A percentile compares a stretch with the other conserved stretches of the same genome.
These are phyloP conservation scores for Thermomucor indicae-seudaticae DNA, from an alignment of 371 early-diverging fungal species.

Conservation along the genomic window DNA sequence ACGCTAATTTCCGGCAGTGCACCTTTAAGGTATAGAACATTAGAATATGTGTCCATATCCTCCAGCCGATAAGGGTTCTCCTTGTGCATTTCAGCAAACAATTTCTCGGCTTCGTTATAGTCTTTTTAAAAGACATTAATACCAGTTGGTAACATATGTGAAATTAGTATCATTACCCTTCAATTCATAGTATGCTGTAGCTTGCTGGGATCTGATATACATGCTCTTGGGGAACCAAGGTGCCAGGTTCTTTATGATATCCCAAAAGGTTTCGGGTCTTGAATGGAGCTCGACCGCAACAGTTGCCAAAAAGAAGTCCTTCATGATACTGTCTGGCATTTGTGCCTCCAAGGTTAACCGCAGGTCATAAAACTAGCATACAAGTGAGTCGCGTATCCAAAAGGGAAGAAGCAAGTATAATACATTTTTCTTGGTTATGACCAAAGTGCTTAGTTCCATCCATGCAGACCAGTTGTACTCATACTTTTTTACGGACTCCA, in stretches of 20 bases:
- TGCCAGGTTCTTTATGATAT: conserved; percentile 23
- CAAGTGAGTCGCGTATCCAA: background rate
- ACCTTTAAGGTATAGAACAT: conserved; percentile 81
- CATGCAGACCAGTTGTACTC: conserved; percentile 93
- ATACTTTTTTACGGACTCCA: conserved; percentile 64
- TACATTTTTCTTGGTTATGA: conserved; percentile 47
- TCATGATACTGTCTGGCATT: conserved; percentile 47
- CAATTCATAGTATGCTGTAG: conserved; percentile 43
- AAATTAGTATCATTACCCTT: conserved; percentile 9
- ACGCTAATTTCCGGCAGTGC: conserved; percentile 66
- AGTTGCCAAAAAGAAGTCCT: conserved; percentile 57
- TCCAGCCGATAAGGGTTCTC: conserved; percentile 80
- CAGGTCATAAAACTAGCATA: conserved; percentile 19
- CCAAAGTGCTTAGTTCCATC: conserved; percentile 64
- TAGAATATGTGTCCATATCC: conserved; percentile 84
- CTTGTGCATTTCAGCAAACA: conserved; percentile 68
- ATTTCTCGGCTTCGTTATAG: conserved; percentile 59
- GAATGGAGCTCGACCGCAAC: conserved; percentile 36
- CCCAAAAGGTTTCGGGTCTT: conserved; percentile 14
- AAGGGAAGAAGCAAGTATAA: background rate
- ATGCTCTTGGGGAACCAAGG: conserved; percentile 50
- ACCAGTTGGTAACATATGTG: background rate
- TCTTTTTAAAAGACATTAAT: conserved; percentile 39
- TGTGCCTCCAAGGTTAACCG: conserved; percentile 18
- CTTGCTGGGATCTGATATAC: conserved; percentile 59